Percentiles rank a stretch among this genome's conserved stretches.
phyloP scores from a whole-genome alignment of 2,329 filamentous ascomycete genomes.

The Sclerotinia glacialis region DNA sequence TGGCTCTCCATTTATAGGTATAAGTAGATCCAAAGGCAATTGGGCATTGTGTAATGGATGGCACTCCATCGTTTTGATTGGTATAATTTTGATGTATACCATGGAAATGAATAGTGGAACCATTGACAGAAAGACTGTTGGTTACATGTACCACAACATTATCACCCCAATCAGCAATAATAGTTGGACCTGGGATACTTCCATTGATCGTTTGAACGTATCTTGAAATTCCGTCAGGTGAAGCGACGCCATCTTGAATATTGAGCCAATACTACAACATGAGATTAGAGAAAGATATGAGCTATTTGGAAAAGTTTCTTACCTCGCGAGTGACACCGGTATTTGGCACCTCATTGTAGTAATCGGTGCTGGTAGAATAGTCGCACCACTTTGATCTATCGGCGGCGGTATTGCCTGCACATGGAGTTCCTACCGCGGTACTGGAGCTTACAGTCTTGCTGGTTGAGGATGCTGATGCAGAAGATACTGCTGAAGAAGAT shows the following conservation, averaged over 20 bases:
- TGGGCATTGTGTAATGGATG: constrained; percentile 59
- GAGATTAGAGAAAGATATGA: constrained; percentile 28
- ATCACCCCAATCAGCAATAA: constrained; percentile 40
- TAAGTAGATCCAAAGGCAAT: constrained; percentile 44
- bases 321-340: constrained; percentile 48
- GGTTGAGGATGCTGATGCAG: neutral
- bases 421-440: constrained; percentile 12
- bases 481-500: neutral
- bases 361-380: constrained; percentile 46
- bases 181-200: constrained; percentile 36
- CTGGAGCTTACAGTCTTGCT: constrained; percentile 1
- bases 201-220: constrained; percentile 37
- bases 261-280: constrained; percentile 25
- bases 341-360: constrained; percentile 39
- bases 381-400: constrained; percentile 44
- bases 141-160: constrained; percentile 42
- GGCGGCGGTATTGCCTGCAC: constrained; percentile 19
- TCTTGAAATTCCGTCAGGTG: constrained; percentile 36
- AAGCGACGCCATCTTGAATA: constrained; percentile 23
- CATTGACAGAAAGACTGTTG: constrained; percentile 42
- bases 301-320: neutral
- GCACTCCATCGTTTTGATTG: constrained; percentile 44
- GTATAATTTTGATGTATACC: constrained; percentile 45
- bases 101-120: constrained; percentile 45
- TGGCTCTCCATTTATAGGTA: constrained; percentile 29